Percentiles rank a stretch among this genome's conserved stretches.
Evolutionary conservation across 768 basidiomycete genomes (phyloP).

Genomic region (Mycena vitilis): DNA sequence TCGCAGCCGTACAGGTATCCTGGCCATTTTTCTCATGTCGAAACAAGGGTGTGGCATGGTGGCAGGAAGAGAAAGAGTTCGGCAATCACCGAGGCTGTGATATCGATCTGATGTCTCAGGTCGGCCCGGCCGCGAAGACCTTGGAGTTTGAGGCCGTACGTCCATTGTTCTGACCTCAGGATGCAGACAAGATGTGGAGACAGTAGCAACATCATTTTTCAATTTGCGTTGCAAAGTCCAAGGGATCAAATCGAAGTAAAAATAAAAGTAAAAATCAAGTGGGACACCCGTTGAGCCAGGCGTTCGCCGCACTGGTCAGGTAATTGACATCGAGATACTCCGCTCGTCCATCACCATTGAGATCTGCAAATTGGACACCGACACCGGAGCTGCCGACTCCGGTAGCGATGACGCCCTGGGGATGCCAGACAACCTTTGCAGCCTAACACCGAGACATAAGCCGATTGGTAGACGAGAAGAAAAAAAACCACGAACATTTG

Average conservation of each 20-base stretch:
- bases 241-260: no score
- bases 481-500: background rate
- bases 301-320: constrained; percentile 5
- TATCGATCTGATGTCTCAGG: no score
- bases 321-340: constrained; percentile 22
- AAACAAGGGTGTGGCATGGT: background rate
- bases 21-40: background rate
- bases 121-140: no score
- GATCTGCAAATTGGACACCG: constrained; percentile 23
- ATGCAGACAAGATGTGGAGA: no score
- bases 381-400: constrained; percentile 14
- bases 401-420: constrained; percentile 17
- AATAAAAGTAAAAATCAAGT: no score
- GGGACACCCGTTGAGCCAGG: constrained; percentile 21
- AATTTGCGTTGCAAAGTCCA: no score
- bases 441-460: background rate
- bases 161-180: no score
- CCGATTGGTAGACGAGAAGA: background rate
- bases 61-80: background rate
- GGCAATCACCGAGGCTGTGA: constrained; percentile 1
- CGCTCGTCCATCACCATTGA: constrained; percentile 18
- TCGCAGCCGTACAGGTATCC: background rate
- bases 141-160: no score
- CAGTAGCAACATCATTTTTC: no score
- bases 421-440: constrained; percentile 10